Base-by-base conservation (phyloP, 805 yeast genomes). In the Cyberlindnera misumaiensis region DNA sequence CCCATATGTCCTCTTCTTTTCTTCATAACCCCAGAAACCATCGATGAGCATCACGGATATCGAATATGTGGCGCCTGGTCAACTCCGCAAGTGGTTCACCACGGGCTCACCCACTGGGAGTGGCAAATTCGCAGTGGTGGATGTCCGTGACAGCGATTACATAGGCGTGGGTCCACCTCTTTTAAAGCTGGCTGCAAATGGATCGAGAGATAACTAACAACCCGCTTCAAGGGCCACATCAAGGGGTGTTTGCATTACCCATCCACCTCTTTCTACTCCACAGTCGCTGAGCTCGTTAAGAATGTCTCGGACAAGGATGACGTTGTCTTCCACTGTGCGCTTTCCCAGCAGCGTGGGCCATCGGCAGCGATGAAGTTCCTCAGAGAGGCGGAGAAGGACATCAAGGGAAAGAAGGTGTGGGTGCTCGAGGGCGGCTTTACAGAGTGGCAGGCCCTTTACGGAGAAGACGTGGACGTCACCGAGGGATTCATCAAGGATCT, bases 291-390 rank as follows among this genome's bases (percentile, higher is more conserved):
- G n/a, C 41, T 49, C 6, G 35, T 39, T 20, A 8, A 38, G 5
- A 10, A 36, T 10, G 30, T 44, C 8, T 35, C 36, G 2, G 45
- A 58, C 4, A 53, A 60, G 6, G 63, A 68, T 31, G 77, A 73
- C 38, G 74, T 87, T 0, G 82, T 93, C 0, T 93, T 90, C 63
- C 96, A 93, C 58, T 90, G 98, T 59, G 88, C 89, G 22, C 67
- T 84, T 24, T 81, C 94, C 3, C 97, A 93, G 59, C 94, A 82
- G 43, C 67, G 98, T 37, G 97, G 97, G 0, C 97, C 97, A 0
- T 67, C 84, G 4, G 74, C 96, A 4, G 88, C 97, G 0, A 62
- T 79, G 60, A 67, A 65, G 49, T 82, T 83, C 50, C 46, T 62
- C 32, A 46, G 76, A 41, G 58, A 53, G 3, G 55, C 46, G 4